These are phyloP conservation scores for Geranium incanum DNA, from an alignment of 441 rosid species.

Conservation along the genomic window DNA sequence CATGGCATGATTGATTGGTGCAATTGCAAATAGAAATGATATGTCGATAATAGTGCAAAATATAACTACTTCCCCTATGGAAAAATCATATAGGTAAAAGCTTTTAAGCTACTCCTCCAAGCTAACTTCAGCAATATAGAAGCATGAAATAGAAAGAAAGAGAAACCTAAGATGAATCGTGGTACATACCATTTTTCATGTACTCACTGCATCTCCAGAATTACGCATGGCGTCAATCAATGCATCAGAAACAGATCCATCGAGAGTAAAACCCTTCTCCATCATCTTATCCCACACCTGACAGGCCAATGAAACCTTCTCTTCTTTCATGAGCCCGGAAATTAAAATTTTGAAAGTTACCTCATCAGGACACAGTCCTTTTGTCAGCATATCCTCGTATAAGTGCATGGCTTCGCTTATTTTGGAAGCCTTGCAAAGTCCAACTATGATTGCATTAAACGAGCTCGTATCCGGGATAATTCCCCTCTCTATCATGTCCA, in stretches of 20 bases:
- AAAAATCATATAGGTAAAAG: no score
- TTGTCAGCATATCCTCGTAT: constrained; percentile 61
- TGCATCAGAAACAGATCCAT: constrained; percentile 54
- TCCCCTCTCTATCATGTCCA: constrained; percentile 69
- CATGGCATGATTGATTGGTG: neutral
- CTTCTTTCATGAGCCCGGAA: constrained; percentile 60
- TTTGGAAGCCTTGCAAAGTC: constrained; percentile 60
- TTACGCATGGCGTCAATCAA: constrained; percentile 43
- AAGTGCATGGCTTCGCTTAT: constrained; percentile 52
- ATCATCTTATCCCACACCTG: constrained; percentile 94
- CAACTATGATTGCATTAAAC: constrained; percentile 70
- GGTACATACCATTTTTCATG: constrained; percentile 28
- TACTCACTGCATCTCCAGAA: constrained; percentile 27
- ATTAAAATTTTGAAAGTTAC: constrained; percentile 75
- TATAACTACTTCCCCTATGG: neutral
- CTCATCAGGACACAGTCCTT: constrained; percentile 62
- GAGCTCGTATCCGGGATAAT: constrained; percentile 65
- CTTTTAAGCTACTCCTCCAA: neutral
- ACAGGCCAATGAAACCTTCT: constrained; percentile 52
- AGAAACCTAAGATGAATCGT: neutral
- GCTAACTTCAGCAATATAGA: neutral
- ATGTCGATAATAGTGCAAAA: neutral
- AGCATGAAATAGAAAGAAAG: neutral
- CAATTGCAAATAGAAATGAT: neutral
- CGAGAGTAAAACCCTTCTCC: constrained; percentile 92